Base-by-base conservation (phyloP, 495 filamentous ascomycete species). In the Hyaloscypha bicolor region DNA sequence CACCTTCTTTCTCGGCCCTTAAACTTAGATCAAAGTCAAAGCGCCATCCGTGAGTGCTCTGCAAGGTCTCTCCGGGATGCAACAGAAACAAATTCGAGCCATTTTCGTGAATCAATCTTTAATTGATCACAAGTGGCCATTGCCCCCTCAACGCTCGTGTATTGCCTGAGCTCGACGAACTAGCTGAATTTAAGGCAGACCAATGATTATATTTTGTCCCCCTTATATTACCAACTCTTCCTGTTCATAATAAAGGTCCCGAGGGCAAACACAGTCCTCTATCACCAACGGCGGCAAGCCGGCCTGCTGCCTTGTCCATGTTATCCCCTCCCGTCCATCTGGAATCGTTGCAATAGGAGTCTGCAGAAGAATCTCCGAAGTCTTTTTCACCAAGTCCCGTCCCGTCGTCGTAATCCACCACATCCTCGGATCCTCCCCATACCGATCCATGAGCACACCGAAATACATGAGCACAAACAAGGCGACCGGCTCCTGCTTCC, bases 391-490 rank as follows among this genome's bases (percentile, higher is more conserved):
- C 9, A 74, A 33, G 11, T 60, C 33, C 45, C 59, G 30, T 19
- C 65, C 67, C 30, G 69, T 33, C 16, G 64, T 42, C 3, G 2
- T 16, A 45, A 52, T 21, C 71, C 73, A 74, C 74, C 69, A 73
- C 61, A 69, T 70, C 31, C 63, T 70, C 22, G 56, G 42, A 30
- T 16, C 9, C 11, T 29, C 11, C 42, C 42, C 42, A 48, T 48
- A 48, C 32, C 59, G 66, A 22, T 68, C 60, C 30, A 78, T 6
- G 19, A 76, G 62, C 39, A 78, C 72, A 1, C 64, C 63, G 73
- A 74, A 78, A 62, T 76, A 71, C 68, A 76, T 70, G 52, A 76
- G 37, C 6, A 78, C 75, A 56, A 76, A 73, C 42, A 78, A 59
- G 5, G 75, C 64, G 66, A 77, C 73, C 16, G 76, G 76, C 42